Conservation (phyloP, 306 rosid species). For the Cicer yamashitae region DNA sequence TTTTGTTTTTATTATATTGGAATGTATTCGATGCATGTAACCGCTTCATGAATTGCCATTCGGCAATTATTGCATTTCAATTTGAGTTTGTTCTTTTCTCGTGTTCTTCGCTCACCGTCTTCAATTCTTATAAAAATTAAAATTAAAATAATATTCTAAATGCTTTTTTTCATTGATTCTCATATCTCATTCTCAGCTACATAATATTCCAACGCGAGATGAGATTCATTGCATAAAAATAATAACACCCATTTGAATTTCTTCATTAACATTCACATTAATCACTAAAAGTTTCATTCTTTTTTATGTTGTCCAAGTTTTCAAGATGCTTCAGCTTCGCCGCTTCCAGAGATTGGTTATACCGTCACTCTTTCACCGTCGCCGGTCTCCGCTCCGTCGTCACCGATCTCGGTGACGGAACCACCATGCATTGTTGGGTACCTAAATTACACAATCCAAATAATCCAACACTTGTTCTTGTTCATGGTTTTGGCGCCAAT, state of each 20-base stretch:
- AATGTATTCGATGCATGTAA: slow-evolving; percentile 25
- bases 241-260: not conserved
- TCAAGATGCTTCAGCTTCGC: slow-evolving; percentile 62
- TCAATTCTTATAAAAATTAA: not conserved
- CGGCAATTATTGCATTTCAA: slow-evolving; percentile 26
- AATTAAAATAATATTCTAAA: no score
- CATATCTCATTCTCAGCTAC: not conserved
- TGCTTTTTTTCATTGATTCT: slow-evolving; percentile 1
- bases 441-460: slow-evolving; percentile 53
- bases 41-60: not conserved
- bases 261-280: not conserved
- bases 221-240: no score
- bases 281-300: not conserved
- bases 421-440: slow-evolving; percentile 75
- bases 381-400: slow-evolving; percentile 67
- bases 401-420: slow-evolving; percentile 66
- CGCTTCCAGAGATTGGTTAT: slow-evolving; percentile 63
- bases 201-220: not conserved
- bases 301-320: slow-evolving; percentile 44
- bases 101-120: not conserved
- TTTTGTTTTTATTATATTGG: not conserved
- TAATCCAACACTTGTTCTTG: slow-evolving; percentile 60
- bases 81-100: not conserved
- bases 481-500: slow-evolving; percentile 85
- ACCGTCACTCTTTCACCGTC: slow-evolving; percentile 55